Evolutionary conservation across 2,329 filamentous ascomycete species (phyloP), one percentile per base, ranked within the genome.

Genomic region (Hymenoscyphus fructigenus): DNA sequence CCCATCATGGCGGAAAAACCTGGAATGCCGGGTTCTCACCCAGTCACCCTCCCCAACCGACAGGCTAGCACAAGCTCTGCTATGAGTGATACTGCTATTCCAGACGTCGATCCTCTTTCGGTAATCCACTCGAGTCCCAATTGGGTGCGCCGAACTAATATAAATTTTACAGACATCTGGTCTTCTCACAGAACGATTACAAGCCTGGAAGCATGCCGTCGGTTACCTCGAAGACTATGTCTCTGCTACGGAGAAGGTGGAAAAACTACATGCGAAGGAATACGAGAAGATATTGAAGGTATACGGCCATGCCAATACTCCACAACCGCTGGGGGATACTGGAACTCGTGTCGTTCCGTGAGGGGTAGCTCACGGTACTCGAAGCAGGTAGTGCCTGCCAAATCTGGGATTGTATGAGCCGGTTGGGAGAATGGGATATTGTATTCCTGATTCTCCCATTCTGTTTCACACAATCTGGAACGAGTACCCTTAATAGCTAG

Each of bases 151-250:
- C 47, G 20, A 53, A 56, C 66, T 71, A 57, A 68, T 55, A 10
- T 14, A 58, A 23, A 41, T 20, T 4, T 41, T 38, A 53, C n/a
- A 92, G 89, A 91, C 90, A 26, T 88, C 89, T n/a, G 88, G 85
- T 50, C 84, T 98, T 59, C 89, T 99, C 69, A 84, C 89, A 63
- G 92, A 98, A 81, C 88, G 95, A 69, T 84, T 99, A 67, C 90
- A 91, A 74, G 95, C 95, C 57, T 99, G 93, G 93, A 98, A 97
- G 78, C 94, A 98, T 77, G 92, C 93, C 67, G 91, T 93, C 68
- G 91, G 84, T 64, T 94, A 97, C 75, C 84, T 99, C 58, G 93
- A 98, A 79, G 92, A 96, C 60, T 99, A 97, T 77, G 84, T 98
- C 73, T 82, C 81, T 34, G 88, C 91, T 6, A 91, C 93, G 3